Conservation (phyloP, 306 rosid species). For the Crotalaria pallida region DNA sequence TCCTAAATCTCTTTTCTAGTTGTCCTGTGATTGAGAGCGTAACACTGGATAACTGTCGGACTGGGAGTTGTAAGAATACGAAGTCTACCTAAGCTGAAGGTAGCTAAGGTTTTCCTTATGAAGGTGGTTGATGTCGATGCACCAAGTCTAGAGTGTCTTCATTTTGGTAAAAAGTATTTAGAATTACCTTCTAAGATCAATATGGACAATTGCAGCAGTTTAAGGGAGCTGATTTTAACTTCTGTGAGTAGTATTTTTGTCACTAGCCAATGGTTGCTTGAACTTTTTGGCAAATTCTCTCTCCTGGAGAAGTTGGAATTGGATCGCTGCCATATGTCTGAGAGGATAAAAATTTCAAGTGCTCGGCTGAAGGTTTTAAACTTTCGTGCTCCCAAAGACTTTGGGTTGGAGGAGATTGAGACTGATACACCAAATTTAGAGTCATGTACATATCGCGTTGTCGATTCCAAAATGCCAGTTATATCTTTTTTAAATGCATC, state of each 20-base stretch:
- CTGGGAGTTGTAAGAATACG: not conserved
- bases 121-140: not conserved
- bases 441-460: too few relatives aligned
- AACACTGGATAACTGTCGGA: not conserved
- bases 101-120: not conserved
- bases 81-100: not conserved
- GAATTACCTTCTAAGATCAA: not conserved
- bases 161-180: too few relatives aligned
- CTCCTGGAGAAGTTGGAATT: too few relatives aligned
- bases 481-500: too few relatives aligned
- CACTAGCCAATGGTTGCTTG: conserved; percentile 7
- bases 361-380: too few relatives aligned
- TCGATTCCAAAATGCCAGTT: too few relatives aligned
- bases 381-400: too few relatives aligned
- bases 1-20: not conserved
- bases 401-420: too few relatives aligned
- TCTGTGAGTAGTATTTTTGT: not conserved
- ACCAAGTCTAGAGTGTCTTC: not conserved
- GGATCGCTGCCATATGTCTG: too few relatives aligned
- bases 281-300: not conserved
- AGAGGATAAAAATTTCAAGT: too few relatives aligned
- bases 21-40: not conserved
- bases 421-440: too few relatives aligned
- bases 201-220: not conserved
- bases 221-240: not conserved